Conservation (phyloP, 129 eudicot genomes). For the Tagetes patula region DNA sequence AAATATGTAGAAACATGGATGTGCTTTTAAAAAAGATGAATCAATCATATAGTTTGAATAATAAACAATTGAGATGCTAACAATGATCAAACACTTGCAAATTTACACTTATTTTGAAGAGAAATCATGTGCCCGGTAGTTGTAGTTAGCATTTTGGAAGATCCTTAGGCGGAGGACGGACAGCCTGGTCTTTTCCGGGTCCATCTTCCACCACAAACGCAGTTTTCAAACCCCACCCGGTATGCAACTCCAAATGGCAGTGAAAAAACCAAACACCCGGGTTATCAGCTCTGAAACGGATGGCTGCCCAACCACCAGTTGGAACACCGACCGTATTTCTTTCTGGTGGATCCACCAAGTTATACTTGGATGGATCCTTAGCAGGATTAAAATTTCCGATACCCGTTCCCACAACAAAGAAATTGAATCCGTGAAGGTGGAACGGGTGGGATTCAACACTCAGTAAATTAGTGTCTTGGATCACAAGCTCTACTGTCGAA, state of each 20-base stretch:
- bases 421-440: constrained; percentile 31
- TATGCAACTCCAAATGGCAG: constrained; percentile 64
- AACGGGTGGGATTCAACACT: constrained; percentile 29
- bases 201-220: constrained; percentile 69
- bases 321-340: constrained; percentile 49
- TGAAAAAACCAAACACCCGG: constrained; percentile 72
- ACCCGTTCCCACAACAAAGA: constrained; percentile 26
- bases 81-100: constrained; percentile 15
- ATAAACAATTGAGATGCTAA: constrained; percentile 8
- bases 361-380: constrained; percentile 25
- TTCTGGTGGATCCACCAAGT: constrained; percentile 25
- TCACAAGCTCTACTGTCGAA: constrained; percentile 49
- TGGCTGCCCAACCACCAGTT: constrained; percentile 55
- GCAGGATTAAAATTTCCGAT: constrained; percentile 19
- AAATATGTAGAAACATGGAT: not conserved
- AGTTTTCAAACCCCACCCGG: constrained; percentile 63
- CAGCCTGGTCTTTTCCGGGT: constrained; percentile 36
- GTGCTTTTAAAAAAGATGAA: not conserved
- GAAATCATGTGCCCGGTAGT: not conserved
- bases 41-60: not conserved
- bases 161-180: constrained; percentile 72
- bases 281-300: constrained; percentile 54
- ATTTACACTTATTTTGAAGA: constrained; percentile 16
- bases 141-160: constrained; percentile 55
- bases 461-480: constrained; percentile 35